A percentile compares a stretch with the other conserved stretches of the same genome.
Conservation (phyloP, 1,139 yeast species). For the Taphrina flavorubra region DNA sequence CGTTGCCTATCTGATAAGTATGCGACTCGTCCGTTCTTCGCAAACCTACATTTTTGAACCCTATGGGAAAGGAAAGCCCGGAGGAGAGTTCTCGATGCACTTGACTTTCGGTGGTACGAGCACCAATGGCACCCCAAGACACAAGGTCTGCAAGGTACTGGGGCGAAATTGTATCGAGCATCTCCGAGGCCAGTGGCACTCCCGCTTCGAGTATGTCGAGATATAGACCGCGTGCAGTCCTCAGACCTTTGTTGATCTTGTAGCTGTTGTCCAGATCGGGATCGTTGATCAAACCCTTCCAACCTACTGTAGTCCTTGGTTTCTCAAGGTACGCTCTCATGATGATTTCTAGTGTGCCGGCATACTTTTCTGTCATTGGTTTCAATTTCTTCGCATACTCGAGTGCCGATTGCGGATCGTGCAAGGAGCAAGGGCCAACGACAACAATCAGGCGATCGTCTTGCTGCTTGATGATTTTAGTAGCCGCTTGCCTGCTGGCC, state of each 20-base stretch:
- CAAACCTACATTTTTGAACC: slow-evolving; percentile 77
- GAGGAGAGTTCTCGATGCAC: slow-evolving; percentile 96
- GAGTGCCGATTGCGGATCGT: slow-evolving; percentile 85
- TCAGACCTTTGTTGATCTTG: slow-evolving; percentile 93
- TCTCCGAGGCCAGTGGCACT: slow-evolving; percentile 78
- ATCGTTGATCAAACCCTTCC: slow-evolving; percentile 98
- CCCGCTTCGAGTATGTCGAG: slow-evolving; percentile 72
- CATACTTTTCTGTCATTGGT: slow-evolving; percentile 68
- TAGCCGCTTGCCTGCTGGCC: slow-evolving; percentile 75
- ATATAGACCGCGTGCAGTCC: slow-evolving; percentile 83
- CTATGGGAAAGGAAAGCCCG: slow-evolving; percentile 95
- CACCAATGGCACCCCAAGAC: slow-evolving; percentile 97
- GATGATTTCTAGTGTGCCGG: slow-evolving; percentile 76
- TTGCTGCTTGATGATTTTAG: slow-evolving; percentile 69
- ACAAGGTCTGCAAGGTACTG: slow-evolving; percentile 90
- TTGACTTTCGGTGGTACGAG: slow-evolving; percentile 98
- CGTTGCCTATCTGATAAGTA: slow-evolving; percentile 54
- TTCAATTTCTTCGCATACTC: slow-evolving; percentile 81
- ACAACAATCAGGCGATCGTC: slow-evolving; percentile 74
- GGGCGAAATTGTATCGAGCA: slow-evolving; percentile 98
- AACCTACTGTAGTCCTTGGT: slow-evolving; percentile 98
- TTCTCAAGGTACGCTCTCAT: slow-evolving; percentile 98
- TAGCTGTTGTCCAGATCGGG: slow-evolving; percentile 92
- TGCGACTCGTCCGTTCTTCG: slow-evolving; percentile 50
- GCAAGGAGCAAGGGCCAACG: slow-evolving; percentile 97